These are phyloP conservation scores for Neonectria magnoliae DNA, from an alignment of 2,329 filamentous ascomycete species.

Conservation along the genomic window DNA sequence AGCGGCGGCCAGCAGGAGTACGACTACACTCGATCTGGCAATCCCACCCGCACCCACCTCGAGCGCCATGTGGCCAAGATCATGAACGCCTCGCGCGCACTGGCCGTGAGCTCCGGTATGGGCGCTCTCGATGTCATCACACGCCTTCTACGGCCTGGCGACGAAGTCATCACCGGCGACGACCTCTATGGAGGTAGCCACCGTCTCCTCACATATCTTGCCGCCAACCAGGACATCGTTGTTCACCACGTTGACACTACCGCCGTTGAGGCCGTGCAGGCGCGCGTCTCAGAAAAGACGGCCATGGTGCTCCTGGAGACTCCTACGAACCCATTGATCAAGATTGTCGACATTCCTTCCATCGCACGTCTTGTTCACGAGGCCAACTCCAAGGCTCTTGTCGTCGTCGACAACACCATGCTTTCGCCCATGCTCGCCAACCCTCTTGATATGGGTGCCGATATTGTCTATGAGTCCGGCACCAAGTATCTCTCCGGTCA, in stretches of 20 bases:
- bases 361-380: conserved; percentile 83
- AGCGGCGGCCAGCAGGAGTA: conserved; percentile 85
- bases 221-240: conserved; percentile 87
- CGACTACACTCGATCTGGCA: conserved; percentile 97
- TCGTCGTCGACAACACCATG: conserved; percentile 99
- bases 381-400: conserved; percentile 79
- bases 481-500: conserved; percentile 98
- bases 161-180: conserved; percentile 97
- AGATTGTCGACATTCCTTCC: conserved; percentile 89
- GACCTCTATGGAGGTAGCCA: conserved; percentile 97
- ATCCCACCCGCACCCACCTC: conserved; percentile 94
- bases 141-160: conserved; percentile 86
- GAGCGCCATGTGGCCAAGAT: conserved; percentile 98
- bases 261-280: conserved; percentile 73
- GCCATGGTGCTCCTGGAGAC: conserved; percentile 96
- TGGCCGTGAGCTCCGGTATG: conserved; percentile 97
- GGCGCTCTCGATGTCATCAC: conserved; percentile 97
- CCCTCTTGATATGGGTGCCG: conserved; percentile 91
- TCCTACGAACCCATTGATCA: conserved; percentile 97
- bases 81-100: conserved; percentile 91
- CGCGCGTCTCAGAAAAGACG: conserved; percentile 80
- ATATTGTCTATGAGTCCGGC: conserved; percentile 96
- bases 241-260: conserved; percentile 98
- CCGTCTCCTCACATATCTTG: conserved; percentile 90
- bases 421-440: conserved; percentile 94